Evolutionary conservation across 2,329 filamentous ascomycete species (phyloP).

Genomic region (Arachnomyces sp.): DNA sequence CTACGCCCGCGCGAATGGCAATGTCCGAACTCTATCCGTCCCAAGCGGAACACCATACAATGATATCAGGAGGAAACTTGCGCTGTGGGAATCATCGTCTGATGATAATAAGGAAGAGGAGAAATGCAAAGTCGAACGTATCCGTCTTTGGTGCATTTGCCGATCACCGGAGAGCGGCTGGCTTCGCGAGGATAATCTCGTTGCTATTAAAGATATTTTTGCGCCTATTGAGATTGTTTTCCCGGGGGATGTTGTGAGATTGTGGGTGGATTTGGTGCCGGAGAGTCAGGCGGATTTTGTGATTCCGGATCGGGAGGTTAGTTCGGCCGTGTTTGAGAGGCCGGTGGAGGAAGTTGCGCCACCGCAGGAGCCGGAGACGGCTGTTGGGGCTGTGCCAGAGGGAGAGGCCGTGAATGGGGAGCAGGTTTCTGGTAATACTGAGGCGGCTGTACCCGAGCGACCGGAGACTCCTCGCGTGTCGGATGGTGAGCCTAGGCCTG

Average conservation of each 20-base stretch:
- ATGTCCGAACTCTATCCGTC: conserved; percentile 28
- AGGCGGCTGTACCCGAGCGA: too few species aligned
- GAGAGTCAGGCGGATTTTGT: conserved; percentile 31
- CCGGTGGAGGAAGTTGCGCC: conserved; percentile 26
- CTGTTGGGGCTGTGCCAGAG: conserved; percentile 10
- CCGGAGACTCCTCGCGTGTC: too few species aligned
- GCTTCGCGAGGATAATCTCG: too few species aligned
- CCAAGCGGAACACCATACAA: conserved; percentile 25
- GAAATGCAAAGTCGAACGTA: conserved; percentile 24
- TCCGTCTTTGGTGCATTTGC: conserved; percentile 35
- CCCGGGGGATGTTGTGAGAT: conserved; percentile 19
- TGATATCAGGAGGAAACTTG: conserved; percentile 31
- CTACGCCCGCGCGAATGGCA: conserved; percentile 25
- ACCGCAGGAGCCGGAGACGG: conserved; percentile 18
- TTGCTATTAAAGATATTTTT: too few species aligned
- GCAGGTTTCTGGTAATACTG: too few species aligned
- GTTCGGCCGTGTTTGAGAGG: conserved; percentile 16
- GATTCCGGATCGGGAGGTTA: conserved; percentile 24
- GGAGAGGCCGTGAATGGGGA: too few species aligned
- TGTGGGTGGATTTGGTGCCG: conserved; percentile 33
- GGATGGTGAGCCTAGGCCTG: too few species aligned
- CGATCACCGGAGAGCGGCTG: too few species aligned
- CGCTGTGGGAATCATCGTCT: conserved; percentile 21
- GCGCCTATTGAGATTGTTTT: too few species aligned
- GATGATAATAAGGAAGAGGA: conserved; percentile 16